phyloP scores from a whole-genome alignment of 495 filamentous ascomycete genomes.

The Articulospora tetracladia region DNA sequence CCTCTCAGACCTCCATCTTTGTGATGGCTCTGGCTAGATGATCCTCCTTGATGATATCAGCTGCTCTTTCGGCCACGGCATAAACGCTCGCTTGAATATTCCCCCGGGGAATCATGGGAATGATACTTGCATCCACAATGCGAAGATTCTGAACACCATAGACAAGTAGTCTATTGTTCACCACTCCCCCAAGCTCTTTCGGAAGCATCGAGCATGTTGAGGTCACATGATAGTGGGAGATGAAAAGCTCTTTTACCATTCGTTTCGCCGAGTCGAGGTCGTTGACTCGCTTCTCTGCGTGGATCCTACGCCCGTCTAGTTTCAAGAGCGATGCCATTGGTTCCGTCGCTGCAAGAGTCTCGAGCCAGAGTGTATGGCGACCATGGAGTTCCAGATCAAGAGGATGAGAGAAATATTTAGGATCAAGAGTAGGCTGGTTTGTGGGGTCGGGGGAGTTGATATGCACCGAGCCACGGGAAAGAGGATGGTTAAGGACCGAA shows the following conservation, averaged over 20 bases:
- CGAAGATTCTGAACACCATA: constrained; percentile 51
- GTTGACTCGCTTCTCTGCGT: neutral
- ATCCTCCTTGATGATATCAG: constrained; percentile 46
- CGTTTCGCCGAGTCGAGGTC: constrained; percentile 29
- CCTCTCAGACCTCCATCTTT: neutral
- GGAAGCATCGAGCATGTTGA: constrained; percentile 29
- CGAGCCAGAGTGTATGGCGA: constrained; percentile 36
- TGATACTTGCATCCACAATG: constrained; percentile 58
- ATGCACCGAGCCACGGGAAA: constrained; percentile 54
- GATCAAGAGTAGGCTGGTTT: constrained; percentile 41
- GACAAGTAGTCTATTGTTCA: constrained; percentile 49
- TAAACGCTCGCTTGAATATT: constrained; percentile 50
- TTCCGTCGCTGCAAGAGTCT: constrained; percentile 32
- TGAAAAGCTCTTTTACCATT: constrained; percentile 27
- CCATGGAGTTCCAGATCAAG: constrained; percentile 47
- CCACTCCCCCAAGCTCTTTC: constrained; percentile 34
- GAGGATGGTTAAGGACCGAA: constrained; percentile 39
- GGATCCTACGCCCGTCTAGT: constrained; percentile 24
- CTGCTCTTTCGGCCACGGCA: constrained; percentile 57
- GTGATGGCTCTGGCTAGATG: constrained; percentile 32
- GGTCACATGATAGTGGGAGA: constrained; percentile 34
- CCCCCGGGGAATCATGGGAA: constrained; percentile 51
- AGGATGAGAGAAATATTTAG: constrained; percentile 48
- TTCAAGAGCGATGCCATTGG: constrained; percentile 39
- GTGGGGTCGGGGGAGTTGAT: constrained; percentile 36